phyloP scores from a whole-genome alignment of 2,329 filamentous ascomycete species.

The Arthroderma sp. region DNA sequence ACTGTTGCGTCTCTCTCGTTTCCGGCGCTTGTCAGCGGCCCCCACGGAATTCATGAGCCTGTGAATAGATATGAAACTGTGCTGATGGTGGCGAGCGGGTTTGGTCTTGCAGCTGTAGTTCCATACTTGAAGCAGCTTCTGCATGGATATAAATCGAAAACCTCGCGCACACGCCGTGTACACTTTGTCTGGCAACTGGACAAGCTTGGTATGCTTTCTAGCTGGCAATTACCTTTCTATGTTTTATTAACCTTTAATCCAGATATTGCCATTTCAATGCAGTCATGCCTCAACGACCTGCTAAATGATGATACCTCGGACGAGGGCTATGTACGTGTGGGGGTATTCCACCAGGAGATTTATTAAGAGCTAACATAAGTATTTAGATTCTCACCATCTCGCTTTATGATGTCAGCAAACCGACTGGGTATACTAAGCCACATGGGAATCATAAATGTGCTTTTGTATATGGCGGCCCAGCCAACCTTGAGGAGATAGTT shows the following conservation, averaged over 20 bases:
- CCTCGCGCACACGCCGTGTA: slow-evolving; percentile 13
- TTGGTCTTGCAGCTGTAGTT: slow-evolving; percentile 18
- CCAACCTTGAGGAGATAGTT: slow-evolving; percentile 14
- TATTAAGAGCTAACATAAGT: slow-evolving; percentile 5
- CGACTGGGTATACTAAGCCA: slow-evolving; percentile 7
- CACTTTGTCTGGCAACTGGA: slow-evolving; percentile 19
- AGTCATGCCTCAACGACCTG: slow-evolving; percentile 14
- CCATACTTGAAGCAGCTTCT: slow-evolving; percentile 22
- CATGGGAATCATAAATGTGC: slow-evolving; percentile 14
- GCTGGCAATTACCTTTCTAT: background rate
- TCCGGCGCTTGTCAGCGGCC: slow-evolving; percentile 16
- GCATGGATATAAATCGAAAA: slow-evolving; percentile 15
- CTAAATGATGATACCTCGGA: slow-evolving; percentile 15
- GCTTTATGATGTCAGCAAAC: slow-evolving; percentile 13
- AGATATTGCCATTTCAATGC: slow-evolving; percentile 12
- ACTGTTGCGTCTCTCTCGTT: slow-evolving; percentile 6
- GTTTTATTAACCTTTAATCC: background rate
- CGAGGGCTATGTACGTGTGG: slow-evolving; percentile 8
- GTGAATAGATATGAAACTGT: slow-evolving; percentile 18
- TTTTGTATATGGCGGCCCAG: slow-evolving; percentile 13
- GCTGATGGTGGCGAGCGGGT: slow-evolving; percentile 20
- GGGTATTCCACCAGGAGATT: slow-evolving; percentile 3
- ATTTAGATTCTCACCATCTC: slow-evolving; percentile 17
- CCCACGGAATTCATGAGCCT: slow-evolving; percentile 15
- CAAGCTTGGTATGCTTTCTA: slow-evolving; percentile 9